Conservation (phyloP, 2,329 filamentous ascomycete genomes). For the Cordyceps cicadae region DNA sequence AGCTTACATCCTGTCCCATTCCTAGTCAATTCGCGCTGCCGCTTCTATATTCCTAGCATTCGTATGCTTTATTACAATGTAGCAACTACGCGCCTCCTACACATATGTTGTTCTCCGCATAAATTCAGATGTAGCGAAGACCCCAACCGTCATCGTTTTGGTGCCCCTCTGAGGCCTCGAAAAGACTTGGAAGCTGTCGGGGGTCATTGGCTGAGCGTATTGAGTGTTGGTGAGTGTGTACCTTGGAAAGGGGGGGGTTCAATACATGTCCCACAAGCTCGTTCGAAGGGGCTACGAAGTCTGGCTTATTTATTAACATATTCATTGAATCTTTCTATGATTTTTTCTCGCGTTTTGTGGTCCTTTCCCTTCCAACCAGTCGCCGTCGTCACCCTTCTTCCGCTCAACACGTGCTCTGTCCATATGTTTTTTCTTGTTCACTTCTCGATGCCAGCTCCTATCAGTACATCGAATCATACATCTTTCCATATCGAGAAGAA, state of each 20-base stretch:
- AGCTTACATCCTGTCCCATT: neutral
- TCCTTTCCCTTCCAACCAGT: neutral
- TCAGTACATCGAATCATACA: neutral
- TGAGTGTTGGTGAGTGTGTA: too few species aligned
- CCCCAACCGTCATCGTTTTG: too few species aligned
- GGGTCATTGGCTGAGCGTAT: too few species aligned
- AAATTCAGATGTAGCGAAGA: neutral
- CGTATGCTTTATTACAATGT: neutral
- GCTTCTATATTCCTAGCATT: neutral
- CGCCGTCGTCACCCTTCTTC: neutral
- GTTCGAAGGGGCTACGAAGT: neutral
- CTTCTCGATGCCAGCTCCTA: neutral
- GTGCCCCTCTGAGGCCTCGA: too few species aligned
- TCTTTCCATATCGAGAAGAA: neutral
- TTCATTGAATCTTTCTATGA: slow-evolving; percentile 4
- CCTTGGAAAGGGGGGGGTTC: neutral
- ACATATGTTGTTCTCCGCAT: neutral
- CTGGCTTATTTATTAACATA: slow-evolving; percentile 4
- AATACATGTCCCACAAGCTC: neutral
- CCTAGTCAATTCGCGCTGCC: neutral
- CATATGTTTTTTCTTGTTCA: neutral
- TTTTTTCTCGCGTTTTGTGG: neutral
- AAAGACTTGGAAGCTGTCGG: too few species aligned
- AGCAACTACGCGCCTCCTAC: neutral
- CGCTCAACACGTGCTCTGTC: neutral